A percentile compares a stretch with the other conserved stretches of the same genome.
Conservation (phyloP, 106 monocot species). For the Apostasia ramifera region DNA sequence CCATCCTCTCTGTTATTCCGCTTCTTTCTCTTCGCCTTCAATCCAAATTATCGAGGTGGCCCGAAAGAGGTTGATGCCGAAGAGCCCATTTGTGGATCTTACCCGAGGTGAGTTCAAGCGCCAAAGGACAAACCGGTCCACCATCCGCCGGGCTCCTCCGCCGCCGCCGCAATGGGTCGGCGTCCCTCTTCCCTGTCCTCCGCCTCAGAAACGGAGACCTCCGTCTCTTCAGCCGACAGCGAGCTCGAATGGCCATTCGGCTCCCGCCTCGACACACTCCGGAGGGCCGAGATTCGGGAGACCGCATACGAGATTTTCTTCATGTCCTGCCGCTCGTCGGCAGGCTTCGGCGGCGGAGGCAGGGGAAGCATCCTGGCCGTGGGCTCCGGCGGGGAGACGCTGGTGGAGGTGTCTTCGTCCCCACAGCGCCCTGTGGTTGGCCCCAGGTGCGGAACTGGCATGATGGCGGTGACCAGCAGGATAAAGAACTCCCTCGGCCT, state of each 20-base stretch:
- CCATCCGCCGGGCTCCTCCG: not conserved
- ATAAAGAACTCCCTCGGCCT: constrained; percentile 47
- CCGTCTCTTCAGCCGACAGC: constrained; percentile 11
- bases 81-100: not conserved
- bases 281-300: constrained; percentile 52
- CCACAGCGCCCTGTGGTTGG: not conserved
- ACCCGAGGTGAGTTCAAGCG: not conserved
- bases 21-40: too few relatives aligned
- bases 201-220: not conserved
- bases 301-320: constrained; percentile 92
- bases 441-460: constrained; percentile 15
- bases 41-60: too few relatives aligned
- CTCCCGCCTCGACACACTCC: constrained; percentile 45
- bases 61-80: not conserved
- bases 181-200: constrained; percentile 12
- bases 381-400: constrained; percentile 1
- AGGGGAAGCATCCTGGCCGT: not conserved
- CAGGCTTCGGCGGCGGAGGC: constrained; percentile 25
- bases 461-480: constrained; percentile 40
- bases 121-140: too few relatives aligned
- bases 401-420: not conserved
- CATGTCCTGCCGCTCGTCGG: constrained; percentile 62
- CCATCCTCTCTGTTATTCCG: too few relatives aligned
- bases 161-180: constrained; percentile 6
- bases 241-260: constrained; percentile 81